These are phyloP conservation scores for Trichoderma semiorbis DNA, from an alignment of 2,329 filamentous ascomycete species.

Conservation along the genomic window DNA sequence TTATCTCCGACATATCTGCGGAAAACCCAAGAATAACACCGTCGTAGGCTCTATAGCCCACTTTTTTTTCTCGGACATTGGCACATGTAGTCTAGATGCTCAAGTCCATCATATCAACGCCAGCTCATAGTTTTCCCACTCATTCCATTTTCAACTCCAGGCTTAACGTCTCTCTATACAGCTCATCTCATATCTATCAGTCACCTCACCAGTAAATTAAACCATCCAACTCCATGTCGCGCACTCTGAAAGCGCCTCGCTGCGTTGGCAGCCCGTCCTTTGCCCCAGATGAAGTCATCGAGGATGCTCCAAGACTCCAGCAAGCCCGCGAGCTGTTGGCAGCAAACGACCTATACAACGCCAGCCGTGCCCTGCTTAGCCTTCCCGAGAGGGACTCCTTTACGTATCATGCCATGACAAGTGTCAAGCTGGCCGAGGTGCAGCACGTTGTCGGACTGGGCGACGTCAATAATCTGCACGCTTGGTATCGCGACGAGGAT, in stretches of 20 bases:
- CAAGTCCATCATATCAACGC: not conserved
- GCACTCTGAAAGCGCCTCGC: slow-evolving; percentile 28
- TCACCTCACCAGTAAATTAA: not conserved
- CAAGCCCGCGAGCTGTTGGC: slow-evolving; percentile 37
- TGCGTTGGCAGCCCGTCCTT: slow-evolving; percentile 47
- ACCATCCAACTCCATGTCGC: slow-evolving; percentile 26
- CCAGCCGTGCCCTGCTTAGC: slow-evolving; percentile 43
- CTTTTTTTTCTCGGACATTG: not conserved
- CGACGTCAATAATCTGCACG: slow-evolving; percentile 44
- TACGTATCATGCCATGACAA: slow-evolving; percentile 50
- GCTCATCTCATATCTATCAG: not conserved
- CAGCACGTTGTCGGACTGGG: slow-evolving; percentile 46
- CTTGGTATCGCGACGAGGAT: slow-evolving; percentile 45
- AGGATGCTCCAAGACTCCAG: slow-evolving; percentile 38
- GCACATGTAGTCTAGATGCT: not conserved
- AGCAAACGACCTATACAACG: slow-evolving; percentile 43
- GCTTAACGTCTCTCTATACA: not conserved
- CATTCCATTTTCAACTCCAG: not conserved
- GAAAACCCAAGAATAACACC: not conserved
- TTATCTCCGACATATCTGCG: not conserved
- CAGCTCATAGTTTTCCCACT: not conserved
- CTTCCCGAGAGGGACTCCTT: slow-evolving; percentile 45
- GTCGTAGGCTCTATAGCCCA: not conserved
- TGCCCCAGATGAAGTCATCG: slow-evolving; percentile 39
- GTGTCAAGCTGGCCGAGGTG: slow-evolving; percentile 47